phyloP scores from a whole-genome alignment of 73 alveolate species.

The Uronychia setigera region DNA sequence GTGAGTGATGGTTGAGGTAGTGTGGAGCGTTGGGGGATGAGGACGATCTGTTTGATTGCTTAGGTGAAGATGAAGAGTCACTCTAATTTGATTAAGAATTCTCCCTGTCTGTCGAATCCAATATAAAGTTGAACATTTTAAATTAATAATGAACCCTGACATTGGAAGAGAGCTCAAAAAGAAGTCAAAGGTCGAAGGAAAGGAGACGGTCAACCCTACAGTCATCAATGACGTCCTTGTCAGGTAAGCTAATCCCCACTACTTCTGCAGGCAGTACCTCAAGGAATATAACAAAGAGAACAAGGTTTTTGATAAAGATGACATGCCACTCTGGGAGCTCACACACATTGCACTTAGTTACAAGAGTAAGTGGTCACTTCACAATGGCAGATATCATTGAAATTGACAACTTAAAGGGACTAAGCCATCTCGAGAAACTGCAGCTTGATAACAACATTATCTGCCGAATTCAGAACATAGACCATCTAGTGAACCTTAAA shows the following conservation, averaged over 20 bases:
- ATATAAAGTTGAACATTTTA: too few species aligned
- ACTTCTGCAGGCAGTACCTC: slow-evolving; percentile 41
- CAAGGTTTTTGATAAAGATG: slow-evolving; percentile 69
- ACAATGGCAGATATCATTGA: slow-evolving; percentile 68
- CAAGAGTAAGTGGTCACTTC: slow-evolving; percentile 21
- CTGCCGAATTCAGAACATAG: slow-evolving; percentile 80
- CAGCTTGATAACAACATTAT: slow-evolving; percentile 87
- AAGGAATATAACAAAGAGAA: slow-evolving; percentile 65
- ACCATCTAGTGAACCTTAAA: slow-evolving; percentile 80
- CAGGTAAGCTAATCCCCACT: slow-evolving; percentile 11
- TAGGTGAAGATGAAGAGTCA: too few species aligned
- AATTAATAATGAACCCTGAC: slow-evolving; percentile 42
- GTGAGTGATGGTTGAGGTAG: too few species aligned
- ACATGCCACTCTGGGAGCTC: slow-evolving; percentile 76
- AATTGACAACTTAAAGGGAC: slow-evolving; percentile 73
- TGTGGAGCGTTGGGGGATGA: too few species aligned
- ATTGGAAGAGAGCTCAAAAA: slow-evolving; percentile 41
- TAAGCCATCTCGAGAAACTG: slow-evolving; percentile 71
- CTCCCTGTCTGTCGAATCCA: too few species aligned
- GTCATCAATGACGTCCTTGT: slow-evolving; percentile 74
- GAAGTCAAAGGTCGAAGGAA: slow-evolving; percentile 56
- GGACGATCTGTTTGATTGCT: too few species aligned
- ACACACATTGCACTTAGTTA: slow-evolving; percentile 61
- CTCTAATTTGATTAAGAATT: too few species aligned
- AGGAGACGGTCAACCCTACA: slow-evolving; percentile 77